Base-by-base conservation (phyloP, 164 flowering plant genomes). In the Stephania japonica region DNA sequence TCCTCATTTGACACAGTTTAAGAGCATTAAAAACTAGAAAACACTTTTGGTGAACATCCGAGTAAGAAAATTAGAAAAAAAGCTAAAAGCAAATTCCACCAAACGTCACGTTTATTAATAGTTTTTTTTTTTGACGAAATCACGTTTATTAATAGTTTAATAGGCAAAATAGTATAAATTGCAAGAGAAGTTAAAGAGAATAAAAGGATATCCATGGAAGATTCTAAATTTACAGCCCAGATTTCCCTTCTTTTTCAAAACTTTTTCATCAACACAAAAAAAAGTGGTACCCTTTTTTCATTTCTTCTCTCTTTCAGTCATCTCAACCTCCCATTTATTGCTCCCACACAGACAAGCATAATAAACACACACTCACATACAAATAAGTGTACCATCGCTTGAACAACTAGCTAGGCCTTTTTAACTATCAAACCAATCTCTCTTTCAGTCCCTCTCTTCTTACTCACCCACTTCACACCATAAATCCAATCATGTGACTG, bases 341-440 rank as follows among this genome's bases (percentile, higher is more conserved):
- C 53, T 47, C 53, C 53, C 53, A 47, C 53, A 47, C 53, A 47
- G 53, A 47, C 53, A 47, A 47, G 53, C 53, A 47, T 9, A 8
- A 11, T 47, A 47, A 16, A 4, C 53, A 56, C 21, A 56, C 21
- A 19, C 62, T 16, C n/a, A 56, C 18, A 53, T 19, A 53, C 61
- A 16, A 19, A 14, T 19, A 53, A 53, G 32, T 1, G 32, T 27
- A 27, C 32, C 53, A 47, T 8, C 53, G 5, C 53, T 13, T 47
- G 14, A 47, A 47, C 53, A 47, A 47, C 10, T 13, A 47, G 7
- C 53, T 8, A 8, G 53, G 13, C 62, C 62, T 13, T 56, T 56
- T 56, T 16, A 56, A 56, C 62, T 56, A 56, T 56, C 62, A 56
- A 56, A 56, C 62, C 62, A 56, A 56, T 6, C 62, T 56, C 62